Evolutionary conservation across 257 asterid species (phyloP), one percentile per base, ranked within the genome.

Genomic region (Rhazya stricta): DNA sequence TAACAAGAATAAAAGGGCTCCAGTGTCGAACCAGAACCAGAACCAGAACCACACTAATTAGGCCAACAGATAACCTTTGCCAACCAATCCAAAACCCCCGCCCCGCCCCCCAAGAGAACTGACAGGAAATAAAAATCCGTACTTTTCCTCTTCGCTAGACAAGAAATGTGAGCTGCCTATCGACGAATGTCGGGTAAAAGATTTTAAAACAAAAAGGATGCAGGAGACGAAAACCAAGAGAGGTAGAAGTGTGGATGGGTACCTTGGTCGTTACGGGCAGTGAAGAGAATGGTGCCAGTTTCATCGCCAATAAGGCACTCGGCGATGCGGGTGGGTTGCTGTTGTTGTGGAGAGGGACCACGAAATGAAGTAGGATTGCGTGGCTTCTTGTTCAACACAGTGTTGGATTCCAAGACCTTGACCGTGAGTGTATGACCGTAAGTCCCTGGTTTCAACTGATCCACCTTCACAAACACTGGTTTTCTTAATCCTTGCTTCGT

Each of bases 221-320:
- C 3, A 37, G 21, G 41, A 50, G 48, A 29, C 6, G 19, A 53
- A 72, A 45, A 23, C 68, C 19, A 34, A 32, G 29, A 34, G 23
- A 10, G 37, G 54, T 53, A 77, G 65, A 80, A 32, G 37, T 46
- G 62, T 4, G 61, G 16, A 16, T 42, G 39, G 29, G 19, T 41
- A 89, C 95, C 94, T 89, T 87, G 97, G 12, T 89, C 90, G 29
- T 91, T 89, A 58, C 97, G 90, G 54, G 97, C 96, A 81, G 97
- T 88, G 74, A 91, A 90, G 81, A 91, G 94, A 51, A 91, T 87
- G 56, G 92, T 78, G 54, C 88, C 97, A 9, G 97, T 87, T 30
- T 91, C 97, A 68, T 91, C 97, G 16, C 97, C 97, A 72, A 89
- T 71, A 71, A 91, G 94, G 71, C 97, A 91, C 76, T 91, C 97